Evolutionary conservation across 2,329 filamentous ascomycete genomes (phyloP).

Genomic region (Verticillium klebahnii): DNA sequence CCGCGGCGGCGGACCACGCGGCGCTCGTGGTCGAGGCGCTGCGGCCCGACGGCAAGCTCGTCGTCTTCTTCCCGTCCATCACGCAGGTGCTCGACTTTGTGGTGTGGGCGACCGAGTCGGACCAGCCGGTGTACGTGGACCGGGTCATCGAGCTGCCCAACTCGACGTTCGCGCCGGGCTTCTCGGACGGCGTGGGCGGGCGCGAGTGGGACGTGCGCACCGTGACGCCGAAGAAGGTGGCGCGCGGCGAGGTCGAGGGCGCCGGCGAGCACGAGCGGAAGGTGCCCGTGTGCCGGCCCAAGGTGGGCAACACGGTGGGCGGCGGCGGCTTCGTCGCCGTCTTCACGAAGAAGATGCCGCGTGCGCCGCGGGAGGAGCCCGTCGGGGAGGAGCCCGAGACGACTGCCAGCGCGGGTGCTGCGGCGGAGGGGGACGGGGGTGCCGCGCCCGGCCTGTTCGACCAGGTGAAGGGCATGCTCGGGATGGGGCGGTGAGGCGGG

Average conservation of each 20-base stretch:
- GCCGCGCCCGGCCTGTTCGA: not conserved
- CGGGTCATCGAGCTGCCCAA: slow-evolving; percentile 54
- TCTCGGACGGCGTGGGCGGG: slow-evolving; percentile 43
- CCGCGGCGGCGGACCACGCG: slow-evolving; percentile 48
- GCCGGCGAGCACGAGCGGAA: slow-evolving; percentile 3
- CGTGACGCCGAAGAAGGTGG: slow-evolving; percentile 25
- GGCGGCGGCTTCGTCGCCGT: slow-evolving; percentile 37
- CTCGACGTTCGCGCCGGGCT: slow-evolving; percentile 31
- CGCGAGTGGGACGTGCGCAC: slow-evolving; percentile 60
- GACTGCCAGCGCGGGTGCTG: not conserved
- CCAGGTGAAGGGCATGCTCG: not conserved
- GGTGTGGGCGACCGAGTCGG: slow-evolving; percentile 44
- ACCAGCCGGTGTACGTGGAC: slow-evolving; percentile 51
- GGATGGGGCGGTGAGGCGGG: not conserved
- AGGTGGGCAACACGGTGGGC: slow-evolving; percentile 32
- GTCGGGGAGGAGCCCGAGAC: not conserved
- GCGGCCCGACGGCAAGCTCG: slow-evolving; percentile 57
- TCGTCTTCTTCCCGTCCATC: slow-evolving; percentile 72
- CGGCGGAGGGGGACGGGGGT: not conserved
- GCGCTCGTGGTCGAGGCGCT: slow-evolving; percentile 51
- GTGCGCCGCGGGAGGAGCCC: not conserved
- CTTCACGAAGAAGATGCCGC: slow-evolving; percentile 12
- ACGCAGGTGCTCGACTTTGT: slow-evolving; percentile 70
- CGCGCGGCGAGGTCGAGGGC: slow-evolving; percentile 4
- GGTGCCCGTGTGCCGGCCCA: slow-evolving; percentile 36